Evolutionary conservation across 257 asterid species (phyloP).

Genomic region (Nicotiana noctiflora): DNA sequence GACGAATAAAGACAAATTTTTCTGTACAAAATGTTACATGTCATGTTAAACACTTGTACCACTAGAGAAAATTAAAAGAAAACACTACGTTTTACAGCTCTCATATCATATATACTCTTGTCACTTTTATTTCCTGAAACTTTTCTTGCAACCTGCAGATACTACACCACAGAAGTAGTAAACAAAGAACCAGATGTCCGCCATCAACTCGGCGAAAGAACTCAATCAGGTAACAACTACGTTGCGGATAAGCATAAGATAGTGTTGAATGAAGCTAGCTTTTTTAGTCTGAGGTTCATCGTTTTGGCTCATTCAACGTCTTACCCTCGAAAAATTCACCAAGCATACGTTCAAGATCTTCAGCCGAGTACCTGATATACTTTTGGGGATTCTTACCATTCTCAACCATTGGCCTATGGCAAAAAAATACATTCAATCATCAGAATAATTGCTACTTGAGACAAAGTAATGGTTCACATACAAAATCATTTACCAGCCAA

Average conservation of each 20-base stretch:
- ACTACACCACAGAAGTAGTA: neutral
- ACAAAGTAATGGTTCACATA: neutral
- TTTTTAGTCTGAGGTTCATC: conserved; percentile 31
- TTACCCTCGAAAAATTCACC: conserved; percentile 98
- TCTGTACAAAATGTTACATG: neutral
- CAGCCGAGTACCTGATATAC: conserved; percentile 89
- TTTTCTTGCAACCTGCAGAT: neutral
- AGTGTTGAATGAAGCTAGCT: neutral
- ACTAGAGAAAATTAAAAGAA: neutral
- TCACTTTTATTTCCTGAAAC: neutral
- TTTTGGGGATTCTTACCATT: conserved; percentile 89
- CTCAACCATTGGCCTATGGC: conserved; percentile 80
- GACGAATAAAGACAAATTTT: neutral
- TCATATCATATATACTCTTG: neutral
- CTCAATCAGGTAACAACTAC: neutral
- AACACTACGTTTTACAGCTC: neutral
- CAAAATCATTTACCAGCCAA: neutral
- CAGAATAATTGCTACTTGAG: neutral
- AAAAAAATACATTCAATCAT: neutral
- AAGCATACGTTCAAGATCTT: conserved; percentile 98
- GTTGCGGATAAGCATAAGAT: neutral
- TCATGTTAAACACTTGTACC: neutral
- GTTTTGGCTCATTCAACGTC: conserved; percentile 73
- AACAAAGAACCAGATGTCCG: neutral
- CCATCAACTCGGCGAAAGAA: neutral